Percentiles rank a stretch among this genome's conserved stretches.
These are phyloP conservation scores for Bipolaris victoriae DNA, from an alignment of 2,329 filamentous ascomycete genomes.

Conservation along the genomic window DNA sequence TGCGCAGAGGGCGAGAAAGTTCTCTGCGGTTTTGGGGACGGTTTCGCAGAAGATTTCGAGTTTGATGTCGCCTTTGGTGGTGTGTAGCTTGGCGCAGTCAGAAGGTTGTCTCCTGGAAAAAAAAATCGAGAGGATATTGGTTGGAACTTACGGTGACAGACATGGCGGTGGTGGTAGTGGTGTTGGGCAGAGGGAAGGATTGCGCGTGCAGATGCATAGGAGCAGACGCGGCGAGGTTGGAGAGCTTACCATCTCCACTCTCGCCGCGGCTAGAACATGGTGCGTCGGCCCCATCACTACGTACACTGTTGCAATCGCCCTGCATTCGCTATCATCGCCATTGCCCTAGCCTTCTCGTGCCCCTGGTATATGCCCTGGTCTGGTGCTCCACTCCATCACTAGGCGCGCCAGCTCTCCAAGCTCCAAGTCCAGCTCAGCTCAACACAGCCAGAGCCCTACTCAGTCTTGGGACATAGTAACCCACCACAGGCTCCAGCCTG, in stretches of 20 bases:
- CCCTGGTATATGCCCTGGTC: neutral
- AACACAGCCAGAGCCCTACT: conserved; percentile 19
- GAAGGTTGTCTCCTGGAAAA: neutral
- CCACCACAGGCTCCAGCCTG: neutral
- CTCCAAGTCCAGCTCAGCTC: neutral
- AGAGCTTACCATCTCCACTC: conserved; percentile 10
- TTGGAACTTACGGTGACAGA: conserved; percentile 53
- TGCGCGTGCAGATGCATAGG: conserved; percentile 2
- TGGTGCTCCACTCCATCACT: neutral
- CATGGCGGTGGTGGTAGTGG: conserved; percentile 44
- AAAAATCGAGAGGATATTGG: neutral
- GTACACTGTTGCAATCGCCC: conserved; percentile 11
- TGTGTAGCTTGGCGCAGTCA: conserved; percentile 67
- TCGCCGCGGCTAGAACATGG: conserved; percentile 16
- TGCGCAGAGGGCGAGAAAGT: conserved; percentile 86
- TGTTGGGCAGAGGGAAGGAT: conserved; percentile 9
- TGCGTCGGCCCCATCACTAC: conserved; percentile 11
- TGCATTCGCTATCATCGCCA: conserved; percentile 10
- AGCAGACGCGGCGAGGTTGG: conserved; percentile 5
- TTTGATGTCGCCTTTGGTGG: conserved; percentile 87
- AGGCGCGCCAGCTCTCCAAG: neutral
- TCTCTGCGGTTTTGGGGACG: conserved; percentile 91
- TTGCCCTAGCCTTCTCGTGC: neutral
- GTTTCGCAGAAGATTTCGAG: conserved; percentile 95
- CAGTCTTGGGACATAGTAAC: conserved; percentile 6